A percentile compares a stretch with the other conserved stretches of the same genome.
Conservation (phyloP, 768 basidiomycete species). For the Pisolithus tinctorius region DNA sequence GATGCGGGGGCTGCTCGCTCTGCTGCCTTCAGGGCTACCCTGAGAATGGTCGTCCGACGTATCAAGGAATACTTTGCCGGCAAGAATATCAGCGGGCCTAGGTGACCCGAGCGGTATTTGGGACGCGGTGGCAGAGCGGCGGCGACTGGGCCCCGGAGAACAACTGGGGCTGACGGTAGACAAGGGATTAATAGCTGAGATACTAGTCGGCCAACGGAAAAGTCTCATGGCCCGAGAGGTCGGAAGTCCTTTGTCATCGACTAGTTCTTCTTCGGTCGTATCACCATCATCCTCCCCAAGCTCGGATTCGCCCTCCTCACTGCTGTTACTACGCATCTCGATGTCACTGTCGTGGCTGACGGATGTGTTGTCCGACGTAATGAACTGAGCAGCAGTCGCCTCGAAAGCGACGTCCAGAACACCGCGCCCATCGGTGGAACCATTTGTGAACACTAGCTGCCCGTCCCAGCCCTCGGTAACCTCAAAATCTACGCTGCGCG, state of each 20-base stretch:
- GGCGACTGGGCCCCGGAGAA: conserved; percentile 35
- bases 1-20: conserved; percentile 18
- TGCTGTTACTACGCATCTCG: conserved; percentile 37
- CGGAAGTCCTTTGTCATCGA: conserved; percentile 66
- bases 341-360: conserved; percentile 47
- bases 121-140: conserved; percentile 21
- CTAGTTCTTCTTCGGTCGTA: conserved; percentile 79
- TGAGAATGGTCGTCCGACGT: conserved; percentile 37
- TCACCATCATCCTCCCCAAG: conserved; percentile 59
- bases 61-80: conserved; percentile 52
- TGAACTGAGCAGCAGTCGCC: conserved; percentile 45
- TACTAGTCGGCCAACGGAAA: conserved; percentile 56
- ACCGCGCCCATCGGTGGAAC: conserved; percentile 40
- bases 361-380: conserved; percentile 42
- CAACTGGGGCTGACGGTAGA: conserved; percentile 62
- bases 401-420: conserved; percentile 69
- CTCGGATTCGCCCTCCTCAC: conserved; percentile 40
- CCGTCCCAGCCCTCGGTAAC: conserved; percentile 71
- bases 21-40: conserved; percentile 30
- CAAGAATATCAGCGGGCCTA: conserved; percentile 63
- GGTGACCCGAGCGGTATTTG: conserved; percentile 36
- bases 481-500: conserved; percentile 42
- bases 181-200: conserved; percentile 65
- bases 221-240: conserved; percentile 71
- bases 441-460: conserved; percentile 67